phyloP scores from a whole-genome alignment of 345 rosid species.

The Isatis tinctoria region DNA sequence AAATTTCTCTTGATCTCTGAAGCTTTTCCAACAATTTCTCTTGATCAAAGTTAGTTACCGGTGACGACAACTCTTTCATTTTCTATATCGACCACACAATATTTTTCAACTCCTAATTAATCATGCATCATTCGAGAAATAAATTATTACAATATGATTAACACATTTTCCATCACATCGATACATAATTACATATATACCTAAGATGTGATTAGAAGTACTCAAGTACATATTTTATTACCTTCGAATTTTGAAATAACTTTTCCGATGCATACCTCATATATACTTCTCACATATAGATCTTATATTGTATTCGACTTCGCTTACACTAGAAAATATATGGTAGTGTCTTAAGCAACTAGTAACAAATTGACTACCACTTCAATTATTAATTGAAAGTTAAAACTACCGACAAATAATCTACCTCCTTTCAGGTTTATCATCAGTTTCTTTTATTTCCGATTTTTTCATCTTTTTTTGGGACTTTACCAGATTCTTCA shows the following conservation, averaged over 20 bases:
- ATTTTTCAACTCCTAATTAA: slow-evolving; percentile 1
- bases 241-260: background rate
- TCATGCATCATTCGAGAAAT: background rate
- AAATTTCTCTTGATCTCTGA: too few species aligned
- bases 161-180: background rate
- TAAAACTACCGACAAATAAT: background rate
- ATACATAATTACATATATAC: background rate
- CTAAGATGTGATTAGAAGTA: background rate
- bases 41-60: slow-evolving; percentile 6
- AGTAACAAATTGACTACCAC: background rate
- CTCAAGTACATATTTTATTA: background rate
- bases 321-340: background rate
- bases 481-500: background rate
- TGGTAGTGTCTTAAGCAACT: background rate
- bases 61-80: background rate
- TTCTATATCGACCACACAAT: background rate
- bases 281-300: background rate
- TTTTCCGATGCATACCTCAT: background rate
- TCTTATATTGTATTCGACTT: background rate
- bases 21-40: background rate
- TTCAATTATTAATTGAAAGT: background rate
- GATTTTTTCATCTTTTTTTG: background rate
- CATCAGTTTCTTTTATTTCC: background rate
- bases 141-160: background rate
- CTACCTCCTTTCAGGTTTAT: background rate